Evolutionary conservation across 352 stramenopile genomes (phyloP), one percentile per base, ranked within the genome.

Genomic region (Pythium aristosporum): DNA sequence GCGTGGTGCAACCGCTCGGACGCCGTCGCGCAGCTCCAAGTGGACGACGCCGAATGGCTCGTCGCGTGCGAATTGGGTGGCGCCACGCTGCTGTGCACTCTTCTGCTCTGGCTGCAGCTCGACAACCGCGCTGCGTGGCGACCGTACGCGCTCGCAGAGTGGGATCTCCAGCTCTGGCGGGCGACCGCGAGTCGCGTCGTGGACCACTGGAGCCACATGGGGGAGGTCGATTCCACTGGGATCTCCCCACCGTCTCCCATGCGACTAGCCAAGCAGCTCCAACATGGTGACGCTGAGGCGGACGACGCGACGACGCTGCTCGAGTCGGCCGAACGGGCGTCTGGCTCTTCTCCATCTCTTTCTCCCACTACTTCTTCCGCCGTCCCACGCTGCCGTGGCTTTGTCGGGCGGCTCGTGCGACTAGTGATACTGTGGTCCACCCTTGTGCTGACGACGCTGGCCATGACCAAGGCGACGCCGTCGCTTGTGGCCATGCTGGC

Each of bases 401-500:
- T 68, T 25, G 16, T 41, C 11, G 23, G 41, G 8, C 62, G 63
- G 11, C 28, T 62, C 20, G 23, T 8, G 44, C 51, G 57, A 25
- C 34, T 71, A 2, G 8, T 71, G 18, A 15, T 48, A 32, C 49
- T 71, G 23, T 65, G 50, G 57, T 32, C 21, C 32, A 28, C 53
- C 71, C 15, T 69, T 1, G 32, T 80, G 12, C 48, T 57, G 2
- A 21, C 52, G 20, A 83, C 76, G 5, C 36, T 83, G 1, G 37
- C 15, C 20, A 15, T 85, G 21, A 57, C 73, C 16, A 80, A 68
- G 52, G 48, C 69, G 20, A 52, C 74, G 13, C 77, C 78, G 21
- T 85, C 80, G 30, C 65, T 83, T 6, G 74, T 87, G 28, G 80
- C 77, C 9, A 63, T 86, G 48, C 69, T 87, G n/a, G 80, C 73